These are phyloP conservation scores for Pseudozyma pruni DNA, from an alignment of 1,284 basidiomycete genomes.

Conservation along the genomic window DNA sequence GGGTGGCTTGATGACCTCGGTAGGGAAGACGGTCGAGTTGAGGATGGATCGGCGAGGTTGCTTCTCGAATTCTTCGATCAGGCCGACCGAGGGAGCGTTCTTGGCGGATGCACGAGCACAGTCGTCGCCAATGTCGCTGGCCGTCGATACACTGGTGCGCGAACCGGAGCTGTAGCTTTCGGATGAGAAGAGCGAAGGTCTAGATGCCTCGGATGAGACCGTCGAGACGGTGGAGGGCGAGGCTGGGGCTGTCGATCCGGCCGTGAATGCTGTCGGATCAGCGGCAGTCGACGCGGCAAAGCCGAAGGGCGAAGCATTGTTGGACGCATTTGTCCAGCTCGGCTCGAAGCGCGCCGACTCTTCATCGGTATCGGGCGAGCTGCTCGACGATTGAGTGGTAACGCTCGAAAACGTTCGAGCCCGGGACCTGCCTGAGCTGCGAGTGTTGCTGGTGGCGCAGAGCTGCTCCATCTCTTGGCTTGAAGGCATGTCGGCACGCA, in stretches of 20 bases:
- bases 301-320: conserved; percentile 1
- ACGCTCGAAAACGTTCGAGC: conserved; percentile 48
- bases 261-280: conserved; percentile 6
- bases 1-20: conserved; percentile 52
- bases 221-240: conserved; percentile 51
- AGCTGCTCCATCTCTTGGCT: conserved; percentile 39
- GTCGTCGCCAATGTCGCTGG: conserved; percentile 36
- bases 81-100: conserved; percentile 1
- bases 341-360: conserved; percentile 31
- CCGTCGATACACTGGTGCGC: conserved; percentile 42
- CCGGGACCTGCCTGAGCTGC: conserved; percentile 23
- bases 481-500: conserved; percentile 64
- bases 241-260: conserved; percentile 17
- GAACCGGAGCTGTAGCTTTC: conserved; percentile 38
- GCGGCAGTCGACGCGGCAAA: conserved; percentile 1
- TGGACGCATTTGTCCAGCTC: conserved; percentile 19
- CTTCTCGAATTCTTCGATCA: conserved; percentile 15
- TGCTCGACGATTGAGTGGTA: conserved; percentile 45
- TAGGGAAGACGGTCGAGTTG: conserved; percentile 56
- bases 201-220: conserved; percentile 38
- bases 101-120: conserved; percentile 9
- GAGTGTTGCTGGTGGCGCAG: conserved; percentile 18
- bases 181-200: conserved; percentile 53
- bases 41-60: conserved; percentile 57
- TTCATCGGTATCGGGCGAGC: conserved; percentile 43